These are phyloP conservation scores for Apophysomyces trapeziformis DNA, from an alignment of 371 early-diverging fungal genomes.

Conservation along the genomic window DNA sequence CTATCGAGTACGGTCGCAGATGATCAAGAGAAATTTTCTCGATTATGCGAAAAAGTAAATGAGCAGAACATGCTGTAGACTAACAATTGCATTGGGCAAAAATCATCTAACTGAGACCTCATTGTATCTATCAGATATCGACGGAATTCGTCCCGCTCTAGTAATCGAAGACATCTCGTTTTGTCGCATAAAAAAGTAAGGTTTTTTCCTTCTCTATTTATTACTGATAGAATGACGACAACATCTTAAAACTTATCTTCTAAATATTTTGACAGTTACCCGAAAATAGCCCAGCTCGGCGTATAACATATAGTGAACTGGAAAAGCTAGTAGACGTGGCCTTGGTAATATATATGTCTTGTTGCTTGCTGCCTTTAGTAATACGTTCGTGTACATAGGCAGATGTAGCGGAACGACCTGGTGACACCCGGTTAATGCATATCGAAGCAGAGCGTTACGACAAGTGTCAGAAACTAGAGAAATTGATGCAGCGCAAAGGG, in stretches of 20 bases:
- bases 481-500: conserved; percentile 1
- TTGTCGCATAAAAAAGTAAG: too few species aligned
- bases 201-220: too few species aligned
- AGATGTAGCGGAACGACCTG: not conserved
- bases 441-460: not conserved
- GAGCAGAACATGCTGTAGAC: not conserved
- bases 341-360: not conserved
- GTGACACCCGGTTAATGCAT: not conserved
- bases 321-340: not conserved
- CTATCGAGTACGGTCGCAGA: conserved; percentile 6
- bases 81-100: not conserved
- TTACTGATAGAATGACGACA: too few species aligned
- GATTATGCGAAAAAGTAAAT: conserved; percentile 10
- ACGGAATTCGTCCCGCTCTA: too few species aligned
- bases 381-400: not conserved
- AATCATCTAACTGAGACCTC: too few species aligned
- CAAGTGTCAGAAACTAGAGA: not conserved
- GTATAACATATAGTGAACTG: not conserved
- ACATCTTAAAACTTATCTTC: too few species aligned
- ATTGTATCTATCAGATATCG: too few species aligned
- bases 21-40: conserved; percentile 2
- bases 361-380: not conserved
- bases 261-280: too few species aligned
- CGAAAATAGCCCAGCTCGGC: too few species aligned
- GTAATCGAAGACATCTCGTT: too few species aligned